Percentiles rank a stretch among this genome's conserved stretches.
phyloP scores from a whole-genome alignment of 2,329 filamentous ascomycete genomes.

The Fusarium dimerum region DNA sequence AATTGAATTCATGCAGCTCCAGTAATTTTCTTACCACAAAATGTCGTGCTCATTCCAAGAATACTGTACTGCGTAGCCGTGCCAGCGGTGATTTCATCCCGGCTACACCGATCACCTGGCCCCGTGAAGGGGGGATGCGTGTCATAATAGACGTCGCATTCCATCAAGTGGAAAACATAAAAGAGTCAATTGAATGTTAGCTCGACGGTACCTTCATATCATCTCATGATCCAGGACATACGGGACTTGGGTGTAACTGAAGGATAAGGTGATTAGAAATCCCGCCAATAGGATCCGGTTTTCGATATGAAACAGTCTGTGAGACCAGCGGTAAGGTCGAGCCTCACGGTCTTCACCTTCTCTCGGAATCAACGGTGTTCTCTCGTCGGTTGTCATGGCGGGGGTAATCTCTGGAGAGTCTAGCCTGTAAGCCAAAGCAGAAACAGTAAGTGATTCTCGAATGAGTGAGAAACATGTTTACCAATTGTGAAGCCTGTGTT shows the following conservation, averaged over 20 bases:
- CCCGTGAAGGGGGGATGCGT: slow-evolving; percentile 53
- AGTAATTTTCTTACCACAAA: slow-evolving; percentile 53
- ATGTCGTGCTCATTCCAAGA: slow-evolving; percentile 65
- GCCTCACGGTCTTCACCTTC: too few species aligned
- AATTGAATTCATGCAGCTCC: too few species aligned
- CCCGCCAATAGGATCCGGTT: slow-evolving; percentile 57
- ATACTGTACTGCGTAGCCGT: slow-evolving; percentile 66
- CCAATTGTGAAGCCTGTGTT: too few species aligned
- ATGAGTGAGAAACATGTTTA: too few species aligned
- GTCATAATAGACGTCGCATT: slow-evolving; percentile 69
- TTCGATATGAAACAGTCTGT: slow-evolving; percentile 31
- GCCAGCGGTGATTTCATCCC: slow-evolving; percentile 62
- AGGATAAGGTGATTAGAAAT: slow-evolving; percentile 58
- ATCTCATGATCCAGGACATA: slow-evolving; percentile 29
- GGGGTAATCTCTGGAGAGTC: too few species aligned
- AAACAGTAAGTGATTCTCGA: too few species aligned
- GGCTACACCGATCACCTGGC: slow-evolving; percentile 56
- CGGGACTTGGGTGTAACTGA: slow-evolving; percentile 53
- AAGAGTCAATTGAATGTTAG: slow-evolving; percentile 41
- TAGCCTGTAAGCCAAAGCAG: too few species aligned
- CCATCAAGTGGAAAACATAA: slow-evolving; percentile 72
- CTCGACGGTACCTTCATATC: not conserved
- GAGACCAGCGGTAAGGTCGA: too few species aligned
- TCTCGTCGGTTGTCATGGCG: too few species aligned
- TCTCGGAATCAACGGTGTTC: too few species aligned